A percentile compares a stretch with the other conserved stretches of the same genome.
Evolutionary conservation across 2,329 filamentous ascomycete genomes (phyloP).

Genomic region (Thielaviopsis cerberus): DNA sequence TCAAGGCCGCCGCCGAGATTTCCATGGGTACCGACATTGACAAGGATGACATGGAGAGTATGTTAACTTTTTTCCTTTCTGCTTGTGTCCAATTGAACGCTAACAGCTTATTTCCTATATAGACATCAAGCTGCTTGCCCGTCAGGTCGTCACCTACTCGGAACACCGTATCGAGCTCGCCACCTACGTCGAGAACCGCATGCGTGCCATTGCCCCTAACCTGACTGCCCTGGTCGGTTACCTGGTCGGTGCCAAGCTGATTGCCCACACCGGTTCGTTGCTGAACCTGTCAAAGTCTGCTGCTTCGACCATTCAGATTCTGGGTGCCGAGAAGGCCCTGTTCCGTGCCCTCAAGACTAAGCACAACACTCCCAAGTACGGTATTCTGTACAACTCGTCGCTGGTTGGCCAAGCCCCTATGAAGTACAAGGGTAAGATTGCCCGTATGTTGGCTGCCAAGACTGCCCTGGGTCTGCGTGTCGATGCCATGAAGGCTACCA

Average conservation of each 20-base stretch:
- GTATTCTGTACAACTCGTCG: slow-evolving; percentile 80
- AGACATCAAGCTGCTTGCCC: slow-evolving; percentile 71
- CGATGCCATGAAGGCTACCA: slow-evolving; percentile 52
- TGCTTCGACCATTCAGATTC: slow-evolving; percentile 89
- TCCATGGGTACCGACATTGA: slow-evolving; percentile 98
- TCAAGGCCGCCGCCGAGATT: slow-evolving; percentile 88
- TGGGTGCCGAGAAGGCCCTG: slow-evolving; percentile 94
- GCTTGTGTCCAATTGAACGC: not conserved
- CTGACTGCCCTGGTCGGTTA: slow-evolving; percentile 83
- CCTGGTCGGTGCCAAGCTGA: slow-evolving; percentile 82
- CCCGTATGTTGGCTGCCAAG: slow-evolving; percentile 87
- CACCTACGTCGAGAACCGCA: slow-evolving; percentile 75
- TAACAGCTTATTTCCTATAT: not conserved
- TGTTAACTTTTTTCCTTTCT: not conserved
- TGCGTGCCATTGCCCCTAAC: slow-evolving; percentile 94
- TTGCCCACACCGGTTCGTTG: slow-evolving; percentile 84
- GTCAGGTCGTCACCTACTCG: slow-evolving; percentile 82
- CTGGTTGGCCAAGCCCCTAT: slow-evolving; percentile 92
- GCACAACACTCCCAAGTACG: slow-evolving; percentile 97
- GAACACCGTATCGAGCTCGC: slow-evolving; percentile 79
- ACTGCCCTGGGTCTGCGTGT: slow-evolving; percentile 82
- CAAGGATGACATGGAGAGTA: slow-evolving; percentile 67
- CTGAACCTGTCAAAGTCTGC: slow-evolving; percentile 90
- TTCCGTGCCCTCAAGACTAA: slow-evolving; percentile 98
- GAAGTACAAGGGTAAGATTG: slow-evolving; percentile 99